Evolutionary conservation across 371 early-diverging fungal species (phyloP).

Genomic region (Syncephalis plumigaleata): DNA sequence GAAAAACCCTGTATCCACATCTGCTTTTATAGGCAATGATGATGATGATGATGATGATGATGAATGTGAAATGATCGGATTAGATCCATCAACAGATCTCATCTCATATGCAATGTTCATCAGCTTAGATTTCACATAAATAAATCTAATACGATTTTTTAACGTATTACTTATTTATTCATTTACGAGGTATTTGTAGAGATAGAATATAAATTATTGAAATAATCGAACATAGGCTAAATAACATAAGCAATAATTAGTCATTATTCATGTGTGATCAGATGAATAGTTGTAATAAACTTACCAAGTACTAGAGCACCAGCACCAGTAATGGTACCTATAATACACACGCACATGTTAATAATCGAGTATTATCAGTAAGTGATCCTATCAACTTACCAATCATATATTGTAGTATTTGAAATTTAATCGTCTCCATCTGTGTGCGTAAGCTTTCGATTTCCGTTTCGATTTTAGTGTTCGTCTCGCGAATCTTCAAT

Average conservation of each 20-base stretch:
- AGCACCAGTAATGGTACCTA: constrained; percentile 65
- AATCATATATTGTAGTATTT: constrained; percentile 66
- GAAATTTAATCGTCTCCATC: constrained; percentile 81
- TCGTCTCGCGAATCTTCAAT: constrained; percentile 71
- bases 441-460: constrained; percentile 68
- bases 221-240: too few species aligned
- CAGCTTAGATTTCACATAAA: too few species aligned
- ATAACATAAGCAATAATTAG: neutral
- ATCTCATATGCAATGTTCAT: too few species aligned
- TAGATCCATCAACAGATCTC: too few species aligned
- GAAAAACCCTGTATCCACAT: too few species aligned
- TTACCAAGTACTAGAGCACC: constrained; percentile 58
- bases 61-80: too few species aligned
- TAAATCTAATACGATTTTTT: too few species aligned
- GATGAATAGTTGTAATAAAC: neutral
- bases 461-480: constrained; percentile 77
- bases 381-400: constrained; percentile 12
- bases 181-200: too few species aligned
- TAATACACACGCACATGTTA: neutral
- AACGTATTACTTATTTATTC: too few species aligned
- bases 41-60: too few species aligned
- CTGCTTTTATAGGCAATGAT: too few species aligned
- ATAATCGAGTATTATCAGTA: neutral
- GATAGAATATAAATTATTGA: too few species aligned
- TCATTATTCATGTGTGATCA: neutral